Base-by-base conservation (phyloP, 1,284 basidiomycete genomes). In the Puccinia horiana region DNA sequence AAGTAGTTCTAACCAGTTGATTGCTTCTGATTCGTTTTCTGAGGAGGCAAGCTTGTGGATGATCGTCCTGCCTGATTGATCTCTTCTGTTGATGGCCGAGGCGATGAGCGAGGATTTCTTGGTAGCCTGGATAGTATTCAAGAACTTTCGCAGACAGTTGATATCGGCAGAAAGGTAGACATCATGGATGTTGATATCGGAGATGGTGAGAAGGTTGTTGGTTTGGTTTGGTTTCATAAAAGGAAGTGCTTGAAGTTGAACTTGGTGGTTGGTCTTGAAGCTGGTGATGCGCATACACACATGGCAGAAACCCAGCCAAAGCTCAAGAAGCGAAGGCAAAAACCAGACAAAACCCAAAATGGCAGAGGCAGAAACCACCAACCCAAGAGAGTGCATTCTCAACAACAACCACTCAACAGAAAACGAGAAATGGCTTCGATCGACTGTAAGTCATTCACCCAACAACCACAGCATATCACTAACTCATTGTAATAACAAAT, bases 1-100 rank as follows among this genome's bases (percentile, higher is more conserved):
- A 74, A 98, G 89, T n/a, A 98, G 89, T 74, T 93, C 89, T 73
- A 95, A 90, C 87, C 93, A 98, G 85, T 95, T 93, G 84, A 93
- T 87, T 54, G 91, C 90, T 47, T 91, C 90, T 1, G 90, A 88
- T 49, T 85, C 87, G 23, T 18, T 32, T 20, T 90, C 89, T 35
- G 88, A 87, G 32, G 81, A 52, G 0, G 93, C 93, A 20, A 89
- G 88, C 67, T 96, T 90, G 86, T 98, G 96, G 11, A 98, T 89
- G 0, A 93, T 92, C 0, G 94, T 94, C 78, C 92, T 89, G 11
- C 93, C 94, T 37, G 92, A 88, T 84, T 88, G 86, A 86, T 95
- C 93, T 44, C 90, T 88, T 2, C 91, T 90, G 85, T 95, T 95
- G 73, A 95, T 90, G 86, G 94, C 92, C 14, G 85, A 75, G 11